These are phyloP conservation scores for Fusarium anguioides DNA, from an alignment of 2,329 filamentous ascomycete species.

Conservation along the genomic window DNA sequence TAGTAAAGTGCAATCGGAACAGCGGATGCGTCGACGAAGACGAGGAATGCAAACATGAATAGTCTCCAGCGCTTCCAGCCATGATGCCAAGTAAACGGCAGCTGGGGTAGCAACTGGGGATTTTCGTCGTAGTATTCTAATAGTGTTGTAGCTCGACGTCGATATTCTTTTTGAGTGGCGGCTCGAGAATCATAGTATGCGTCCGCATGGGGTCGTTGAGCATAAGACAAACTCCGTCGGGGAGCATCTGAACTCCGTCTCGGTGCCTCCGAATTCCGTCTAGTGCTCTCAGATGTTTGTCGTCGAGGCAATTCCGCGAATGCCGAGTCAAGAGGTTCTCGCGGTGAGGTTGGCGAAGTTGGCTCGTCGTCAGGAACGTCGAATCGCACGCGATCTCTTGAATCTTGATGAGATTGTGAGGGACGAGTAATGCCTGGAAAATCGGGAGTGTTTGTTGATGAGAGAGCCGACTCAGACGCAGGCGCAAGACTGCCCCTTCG, in stretches of 20 bases:
- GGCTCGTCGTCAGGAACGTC: conserved; percentile 17
- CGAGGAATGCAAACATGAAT: conserved; percentile 59
- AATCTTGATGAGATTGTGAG: conserved; percentile 27
- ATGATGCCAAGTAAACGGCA: conserved; percentile 57
- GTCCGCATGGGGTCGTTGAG: conserved; percentile 48
- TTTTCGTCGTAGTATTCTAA: conserved; percentile 56
- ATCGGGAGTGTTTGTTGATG: conserved; percentile 29
- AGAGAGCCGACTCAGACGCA: conserved; percentile 36
- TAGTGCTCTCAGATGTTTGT: conserved; percentile 27
- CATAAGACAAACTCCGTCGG: conserved; percentile 52
- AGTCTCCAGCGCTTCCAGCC: conserved; percentile 56
- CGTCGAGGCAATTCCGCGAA: conserved; percentile 42
- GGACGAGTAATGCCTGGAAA: conserved; percentile 20
- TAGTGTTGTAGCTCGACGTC: conserved; percentile 50
- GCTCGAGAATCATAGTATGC: conserved; percentile 56
- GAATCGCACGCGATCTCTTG: conserved; percentile 35
- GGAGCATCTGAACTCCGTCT: conserved; percentile 42
- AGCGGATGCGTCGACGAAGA: conserved; percentile 57
- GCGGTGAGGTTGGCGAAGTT: conserved; percentile 10
- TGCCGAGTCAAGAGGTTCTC: conserved; percentile 27
- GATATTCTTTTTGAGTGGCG: conserved; percentile 50
- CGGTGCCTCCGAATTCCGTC: conserved; percentile 31
- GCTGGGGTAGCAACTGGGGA: conserved; percentile 52
- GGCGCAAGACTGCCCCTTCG: conserved; percentile 43
- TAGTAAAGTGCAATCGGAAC: conserved; percentile 66